Base-by-base conservation (phyloP, 352 stramenopile species). In the Phytophthora kernoviae region DNA sequence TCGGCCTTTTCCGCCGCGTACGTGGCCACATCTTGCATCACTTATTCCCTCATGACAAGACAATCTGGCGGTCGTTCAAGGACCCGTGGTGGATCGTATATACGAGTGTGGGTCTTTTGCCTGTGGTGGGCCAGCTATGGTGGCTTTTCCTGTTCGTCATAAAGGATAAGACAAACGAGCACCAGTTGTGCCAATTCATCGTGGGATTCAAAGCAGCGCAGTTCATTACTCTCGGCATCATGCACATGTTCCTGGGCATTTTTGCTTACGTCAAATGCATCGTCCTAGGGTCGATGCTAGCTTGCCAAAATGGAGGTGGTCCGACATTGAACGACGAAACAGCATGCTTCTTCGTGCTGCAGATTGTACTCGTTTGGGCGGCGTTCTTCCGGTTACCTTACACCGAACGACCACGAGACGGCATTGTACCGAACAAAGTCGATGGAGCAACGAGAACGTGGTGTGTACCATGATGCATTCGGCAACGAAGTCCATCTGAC, bases 181-280 rank as follows among this genome's bases (percentile, higher is more conserved):
- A 96, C 54, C 90, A 96, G 56, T 67, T 97, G n/a, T 96, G 87
- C 52, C 79, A 97, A 54, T 97, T 97, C 36, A 97, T 97, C 45
- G 83, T 97, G 15, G 84, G 87, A 14, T 97, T 97, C 70, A 93
- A 97, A 43, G 81, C 79, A n/a, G 87, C 88, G 5, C 89, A 96
- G 60, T 97, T 97, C 54, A 87, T 97, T 42, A 93, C 87, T 14
- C 75, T 96, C 18, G 90, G 90, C 0, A 68, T 96, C 15, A 62
- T 92, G 52, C 76, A 87, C 52, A 90, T 81, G 39, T 61, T 79
- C 14, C 73, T 88, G 32, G 88, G 86, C 2, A 58, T 94, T 10
- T 61, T 76, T 10, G 58, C 76, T 40, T 96, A 94, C 43, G 77
- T 93, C n/a, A 76, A 68, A 10, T 96, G 87, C 46, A 84, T 90